Evolutionary conservation across 768 basidiomycete species (phyloP), one percentile per base, ranked within the genome.

Genomic region (Grammothele lineata): DNA sequence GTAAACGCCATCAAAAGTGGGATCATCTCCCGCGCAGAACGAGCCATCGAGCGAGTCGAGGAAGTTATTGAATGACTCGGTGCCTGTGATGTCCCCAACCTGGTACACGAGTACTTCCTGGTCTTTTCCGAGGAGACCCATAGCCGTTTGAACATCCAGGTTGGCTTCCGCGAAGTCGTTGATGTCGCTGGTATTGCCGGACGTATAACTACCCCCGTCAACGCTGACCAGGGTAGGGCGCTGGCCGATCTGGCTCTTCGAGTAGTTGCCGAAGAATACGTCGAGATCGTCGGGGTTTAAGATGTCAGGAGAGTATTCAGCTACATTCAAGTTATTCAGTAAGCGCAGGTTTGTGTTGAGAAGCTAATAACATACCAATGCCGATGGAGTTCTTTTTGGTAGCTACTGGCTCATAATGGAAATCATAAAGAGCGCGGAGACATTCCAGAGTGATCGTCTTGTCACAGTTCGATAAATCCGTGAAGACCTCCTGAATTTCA

Each of bases 111-210:
- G 59, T 4, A 61, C 54, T 19, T 47, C 40, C 35, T 59, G 25
- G 19, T 37, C 33, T 38, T 59, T 56, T 5, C 60, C 60, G 9
- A 56, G 55, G 4, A 81, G 66, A 7, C 74, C 72, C 53, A 88
- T 78, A 11, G 70, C 78, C 38, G 85, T 87, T 62, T 87, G 76
- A n/a, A 87, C 76, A 58, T 89, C 87, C 5, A 89, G 74, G 56
- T 83, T 73, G 17, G 84, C 82, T 69, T 87, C 87, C n/a, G n/a
- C n/a, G n/a, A n/a, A n/a, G n/a, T n/a, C n/a, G n/a, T n/a, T n/a
- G n/a, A n/a, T n/a, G 14, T 12, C 36, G 14, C 18, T 30, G 12
- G 41, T 36, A 7, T 72, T 78, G 34, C 81, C 80, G 24, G 67
- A 67, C 19, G 63, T 54, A 50, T 78, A 75, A 32, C 70, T 24